These are phyloP conservation scores for Gossypium raimondii DNA, from an alignment of 345 rosid genomes.

Conservation along the genomic window DNA sequence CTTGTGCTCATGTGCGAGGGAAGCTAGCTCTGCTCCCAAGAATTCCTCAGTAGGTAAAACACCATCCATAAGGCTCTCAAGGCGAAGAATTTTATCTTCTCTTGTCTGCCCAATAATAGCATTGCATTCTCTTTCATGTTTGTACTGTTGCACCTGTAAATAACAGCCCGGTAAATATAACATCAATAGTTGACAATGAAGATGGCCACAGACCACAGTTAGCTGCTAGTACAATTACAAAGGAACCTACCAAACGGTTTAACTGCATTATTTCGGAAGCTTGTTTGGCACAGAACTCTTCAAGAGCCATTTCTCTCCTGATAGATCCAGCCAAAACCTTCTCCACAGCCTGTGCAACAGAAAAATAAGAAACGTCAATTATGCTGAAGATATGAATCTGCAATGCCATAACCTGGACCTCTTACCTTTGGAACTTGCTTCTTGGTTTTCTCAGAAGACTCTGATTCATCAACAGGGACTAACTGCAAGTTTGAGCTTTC, in stretches of 20 bases:
- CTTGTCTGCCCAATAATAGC: constrained; percentile 81
- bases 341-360: constrained; percentile 74
- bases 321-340: constrained; percentile 95
- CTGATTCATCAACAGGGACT: constrained; percentile 56
- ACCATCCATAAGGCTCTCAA: constrained; percentile 97
- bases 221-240: constrained; percentile 13
- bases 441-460: constrained; percentile 55
- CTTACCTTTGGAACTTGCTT: constrained; percentile 81
- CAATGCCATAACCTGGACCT: constrained; percentile 5
- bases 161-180: constrained; percentile 18
- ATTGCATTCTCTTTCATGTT: constrained; percentile 97
- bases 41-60: constrained; percentile 84
- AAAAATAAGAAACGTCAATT: constrained; percentile 15
- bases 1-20: constrained; percentile 77
- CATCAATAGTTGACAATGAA: background rate
- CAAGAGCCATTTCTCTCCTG: constrained; percentile 97
- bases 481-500: constrained; percentile 57
- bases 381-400: background rate
- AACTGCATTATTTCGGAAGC: constrained; percentile 81
- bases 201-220: constrained; percentile 6
- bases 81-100: constrained; percentile 89
- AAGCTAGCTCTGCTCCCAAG: constrained; percentile 68
- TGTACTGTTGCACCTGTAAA: constrained; percentile 90
- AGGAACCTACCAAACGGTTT: constrained; percentile 75
- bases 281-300: constrained; percentile 87